A percentile compares a stretch with the other conserved stretches of the same genome.
Evolutionary conservation across 2,329 filamentous ascomycete species (phyloP).

Genomic region (Fusarium nodosum): DNA sequence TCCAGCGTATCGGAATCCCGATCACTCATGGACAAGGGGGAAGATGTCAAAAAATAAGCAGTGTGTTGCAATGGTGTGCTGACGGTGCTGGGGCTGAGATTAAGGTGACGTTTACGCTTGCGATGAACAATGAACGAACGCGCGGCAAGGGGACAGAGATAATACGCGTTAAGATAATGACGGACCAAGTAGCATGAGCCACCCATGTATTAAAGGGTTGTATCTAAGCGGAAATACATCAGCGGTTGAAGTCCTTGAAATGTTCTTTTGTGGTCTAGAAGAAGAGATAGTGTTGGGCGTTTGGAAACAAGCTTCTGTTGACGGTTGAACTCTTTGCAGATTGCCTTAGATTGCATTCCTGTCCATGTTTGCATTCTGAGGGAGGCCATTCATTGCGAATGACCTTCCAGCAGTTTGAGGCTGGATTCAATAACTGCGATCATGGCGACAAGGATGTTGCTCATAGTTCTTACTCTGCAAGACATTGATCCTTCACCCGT

Average conservation of each 20-base stretch:
- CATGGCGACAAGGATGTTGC: neutral
- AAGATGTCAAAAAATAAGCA: neutral
- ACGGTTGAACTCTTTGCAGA: neutral
- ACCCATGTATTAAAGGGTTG: neutral
- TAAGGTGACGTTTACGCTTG: neutral
- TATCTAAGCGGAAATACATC: neutral
- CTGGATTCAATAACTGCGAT: neutral
- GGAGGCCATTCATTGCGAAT: neutral
- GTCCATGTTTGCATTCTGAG: neutral
- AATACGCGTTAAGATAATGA: neutral
- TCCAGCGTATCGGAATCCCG: neutral
- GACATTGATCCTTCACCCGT: neutral
- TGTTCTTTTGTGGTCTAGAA: neutral
- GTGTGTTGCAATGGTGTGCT: neutral
- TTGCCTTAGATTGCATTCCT: neutral
- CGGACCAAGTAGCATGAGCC: neutral
- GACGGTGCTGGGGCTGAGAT: slow-evolving; percentile 7
- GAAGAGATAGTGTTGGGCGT: neutral
- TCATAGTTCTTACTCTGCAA: neutral
- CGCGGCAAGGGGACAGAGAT: neutral
- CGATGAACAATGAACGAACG: neutral
- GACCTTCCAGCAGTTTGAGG: neutral
- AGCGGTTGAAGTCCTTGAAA: neutral
- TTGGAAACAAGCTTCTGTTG: neutral
- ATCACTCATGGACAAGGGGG: neutral